phyloP scores from a whole-genome alignment of 1,284 basidiomycete species.

The Puccinia triticina region DNA sequence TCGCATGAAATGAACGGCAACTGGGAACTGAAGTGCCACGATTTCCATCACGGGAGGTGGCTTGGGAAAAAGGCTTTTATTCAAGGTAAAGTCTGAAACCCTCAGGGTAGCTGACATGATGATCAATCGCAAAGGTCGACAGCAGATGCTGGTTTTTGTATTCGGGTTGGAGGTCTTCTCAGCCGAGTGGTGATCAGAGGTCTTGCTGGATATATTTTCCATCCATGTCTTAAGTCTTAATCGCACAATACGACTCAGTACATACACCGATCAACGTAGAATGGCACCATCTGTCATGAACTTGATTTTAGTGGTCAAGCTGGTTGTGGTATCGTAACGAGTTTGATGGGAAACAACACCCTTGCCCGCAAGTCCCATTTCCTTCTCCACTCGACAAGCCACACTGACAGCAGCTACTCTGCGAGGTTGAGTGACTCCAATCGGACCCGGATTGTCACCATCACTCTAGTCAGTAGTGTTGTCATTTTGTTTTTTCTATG shows the following conservation, averaged over 20 bases:
- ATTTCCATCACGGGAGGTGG: slow-evolving; percentile 90
- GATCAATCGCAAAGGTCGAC: slow-evolving; percentile 81
- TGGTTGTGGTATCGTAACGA: slow-evolving; percentile 91
- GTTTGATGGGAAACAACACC: slow-evolving; percentile 91
- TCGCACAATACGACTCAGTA: slow-evolving; percentile 85
- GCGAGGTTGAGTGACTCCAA: slow-evolving; percentile 95
- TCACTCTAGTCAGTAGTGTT: no score
- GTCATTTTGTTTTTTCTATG: no score
- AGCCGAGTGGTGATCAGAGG: neutral
- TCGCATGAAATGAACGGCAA: slow-evolving; percentile 90
- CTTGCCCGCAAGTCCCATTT: slow-evolving; percentile 71
- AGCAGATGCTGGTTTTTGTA: neutral
- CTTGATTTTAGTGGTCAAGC: slow-evolving; percentile 86
- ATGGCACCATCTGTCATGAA: slow-evolving; percentile 99
- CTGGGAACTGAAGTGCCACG: slow-evolving; percentile 87
- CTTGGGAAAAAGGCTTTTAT: slow-evolving; percentile 75
- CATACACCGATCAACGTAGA: slow-evolving; percentile 90
- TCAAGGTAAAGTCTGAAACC: slow-evolving; percentile 88
- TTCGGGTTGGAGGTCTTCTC: neutral
- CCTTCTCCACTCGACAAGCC: slow-evolving; percentile 84
- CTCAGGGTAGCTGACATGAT: slow-evolving; percentile 99
- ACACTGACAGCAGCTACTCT: slow-evolving; percentile 96
- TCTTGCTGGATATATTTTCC: slow-evolving; percentile 62
- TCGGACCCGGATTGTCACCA: slow-evolving; percentile 94
- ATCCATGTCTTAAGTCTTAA: slow-evolving; percentile 86